These are phyloP conservation scores for Reticulascus tulasneorum DNA, from an alignment of 2,329 filamentous ascomycete genomes.

Conservation along the genomic window DNA sequence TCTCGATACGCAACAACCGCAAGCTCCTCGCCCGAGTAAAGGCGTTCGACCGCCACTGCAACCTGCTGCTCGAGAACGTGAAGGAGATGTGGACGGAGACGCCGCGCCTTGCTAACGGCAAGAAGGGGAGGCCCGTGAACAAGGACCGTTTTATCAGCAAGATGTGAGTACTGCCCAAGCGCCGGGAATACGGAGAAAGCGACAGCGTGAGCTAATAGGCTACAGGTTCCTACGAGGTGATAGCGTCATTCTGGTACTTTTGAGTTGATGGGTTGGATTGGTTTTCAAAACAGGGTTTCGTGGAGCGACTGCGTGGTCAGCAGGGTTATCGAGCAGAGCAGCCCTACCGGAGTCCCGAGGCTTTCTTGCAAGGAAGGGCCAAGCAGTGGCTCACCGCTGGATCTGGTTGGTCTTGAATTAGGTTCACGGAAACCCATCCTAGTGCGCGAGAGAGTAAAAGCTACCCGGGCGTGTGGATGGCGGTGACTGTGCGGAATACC, in stretches of 20 bases:
- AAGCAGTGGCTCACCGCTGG: no score
- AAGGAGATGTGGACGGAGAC: slow-evolving; percentile 98
- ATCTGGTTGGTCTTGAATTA: no score
- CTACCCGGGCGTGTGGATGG: no score
- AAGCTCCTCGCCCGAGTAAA: slow-evolving; percentile 97
- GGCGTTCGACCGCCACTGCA: slow-evolving; percentile 97
- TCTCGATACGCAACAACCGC: slow-evolving; percentile 96
- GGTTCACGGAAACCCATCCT: no score
- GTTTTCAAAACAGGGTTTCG: no score
- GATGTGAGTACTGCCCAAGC: slow-evolving; percentile 58
- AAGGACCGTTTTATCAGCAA: slow-evolving; percentile 99
- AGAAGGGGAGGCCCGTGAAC: slow-evolving; percentile 87
- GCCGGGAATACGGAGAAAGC: not conserved
- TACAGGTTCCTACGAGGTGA: slow-evolving; percentile 79
- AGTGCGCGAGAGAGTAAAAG: no score
- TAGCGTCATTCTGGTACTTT: slow-evolving; percentile 79
- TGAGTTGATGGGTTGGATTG: slow-evolving; percentile 53
- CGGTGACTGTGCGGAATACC: no score
- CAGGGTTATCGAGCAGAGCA: no score
- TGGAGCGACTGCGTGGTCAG: no score
- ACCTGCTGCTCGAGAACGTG: slow-evolving; percentile 96
- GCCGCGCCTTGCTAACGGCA: slow-evolving; percentile 74
- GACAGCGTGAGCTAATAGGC: not conserved
- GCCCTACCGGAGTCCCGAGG: no score
- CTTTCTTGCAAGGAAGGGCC: no score